Base-by-base conservation (phyloP, 495 filamentous ascomycete species). In the Penicillium mononematosum region DNA sequence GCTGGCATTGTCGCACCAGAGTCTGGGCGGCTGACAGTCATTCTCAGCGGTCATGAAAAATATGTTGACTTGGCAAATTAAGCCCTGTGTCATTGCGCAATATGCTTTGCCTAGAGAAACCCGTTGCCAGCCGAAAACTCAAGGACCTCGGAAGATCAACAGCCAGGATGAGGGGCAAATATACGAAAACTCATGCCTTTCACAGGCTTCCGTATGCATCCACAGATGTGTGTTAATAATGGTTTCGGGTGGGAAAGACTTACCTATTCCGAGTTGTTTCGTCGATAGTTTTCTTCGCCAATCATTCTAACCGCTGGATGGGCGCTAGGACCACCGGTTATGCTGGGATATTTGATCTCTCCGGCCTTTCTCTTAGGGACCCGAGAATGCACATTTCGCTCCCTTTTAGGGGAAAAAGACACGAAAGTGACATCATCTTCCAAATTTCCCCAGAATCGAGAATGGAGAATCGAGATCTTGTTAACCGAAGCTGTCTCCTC, bases 111-210 rank as follows among this genome's bases (percentile, higher is more conserved):
- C 50, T 31, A 31, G 38, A 50, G 38, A 41, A 14, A 42, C 36
- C 66, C 68, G 64, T 67, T 53, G 61, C 68, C 53, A 64, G 55
- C 63, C 70, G 66, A 66, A 66, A 59, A 63, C 60, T 55, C 61
- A 63, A 69, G 63, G 53, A 58, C 68, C 67, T 72, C 70, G 70
- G 73, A 69, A 66, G 71, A 74, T 75, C 73, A 69, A 62, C 70
- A 60, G 61, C 69, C 62, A 73, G 67, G 70, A 64, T 67, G 61
- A 59, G 55, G 53, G 62, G 62, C 65, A 63, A 62, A 63, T 64
- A 58, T 41, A 32, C 57, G 55, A 60, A 32, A 44, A 39, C 36
- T 25, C 27, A 57, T 44, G 27, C 14, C 45, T 66, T 55, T 66
- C 63, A 68, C 63, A 61, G 63, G 63, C 58, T 48, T 34, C 27